Evolutionary conservation across 2,329 filamentous ascomycete species (phyloP), one percentile per base, ranked within the genome.

Genomic region (Tolypocladium tundrense): DNA sequence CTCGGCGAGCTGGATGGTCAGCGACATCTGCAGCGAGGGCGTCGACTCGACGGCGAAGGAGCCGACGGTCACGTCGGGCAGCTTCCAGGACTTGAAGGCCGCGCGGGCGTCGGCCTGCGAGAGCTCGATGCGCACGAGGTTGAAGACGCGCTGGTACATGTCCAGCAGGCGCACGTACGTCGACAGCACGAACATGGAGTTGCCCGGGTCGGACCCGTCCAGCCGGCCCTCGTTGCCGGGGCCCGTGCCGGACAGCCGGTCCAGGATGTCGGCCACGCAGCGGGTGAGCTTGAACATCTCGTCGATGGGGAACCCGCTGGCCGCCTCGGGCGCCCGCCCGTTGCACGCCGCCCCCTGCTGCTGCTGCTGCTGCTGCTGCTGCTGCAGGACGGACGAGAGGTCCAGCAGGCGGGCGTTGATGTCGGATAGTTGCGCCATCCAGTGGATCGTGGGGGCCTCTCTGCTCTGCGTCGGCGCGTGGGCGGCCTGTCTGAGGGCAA

Each of bases 1-100:
- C 58, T 75, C 72, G 6, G 70, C 73, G n/a, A 77, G 64, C 60
- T 75, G 72, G 37, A 76, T 67, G 3, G 73, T 74, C 24, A 77
- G 66, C 13, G 70, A 74, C 70, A 76, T 74, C 59, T 75, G 74
- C 40, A 76, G 65, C n/a, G 69, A 69, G 1, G 72, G 71, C 4
- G 72, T 69, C 14, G 73, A 70, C 52, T 72, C 70, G 19, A 76
- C 70, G 5, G 72, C 67, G 51, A 75, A 74, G 4, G 71, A 72
- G 5, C 74, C 74, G 2, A 76, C 67, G 5, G 70, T 72, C 4
- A 76, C 73, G 53, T 72, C 69, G 13, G 74, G 74, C 2, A 77
- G 69, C 55, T 72, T 72, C 69, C 73, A 76, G 53, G 70, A 68
- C 24, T 61, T 63, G 35, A 76, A 74, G 14, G 63, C 60, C 3